Percentiles rank a stretch among this genome's conserved stretches.
Evolutionary conservation across 73 alveolate genomes (phyloP).

Genomic region (Blepharisma stoltei): DNA sequence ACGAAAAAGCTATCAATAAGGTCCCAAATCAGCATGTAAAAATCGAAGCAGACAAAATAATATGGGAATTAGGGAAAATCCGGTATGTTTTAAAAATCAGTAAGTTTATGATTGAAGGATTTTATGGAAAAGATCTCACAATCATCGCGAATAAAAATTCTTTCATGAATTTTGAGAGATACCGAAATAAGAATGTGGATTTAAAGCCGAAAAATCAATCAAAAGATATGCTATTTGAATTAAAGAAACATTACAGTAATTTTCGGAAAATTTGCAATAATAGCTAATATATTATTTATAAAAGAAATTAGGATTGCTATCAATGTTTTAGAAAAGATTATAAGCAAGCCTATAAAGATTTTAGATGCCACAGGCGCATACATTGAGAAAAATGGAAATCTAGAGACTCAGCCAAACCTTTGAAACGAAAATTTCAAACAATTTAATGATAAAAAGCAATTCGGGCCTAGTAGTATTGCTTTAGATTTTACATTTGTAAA

Average conservation of each 20-base stretch:
- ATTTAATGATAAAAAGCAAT: neutral
- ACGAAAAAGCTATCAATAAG: neutral
- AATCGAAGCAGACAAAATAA: neutral
- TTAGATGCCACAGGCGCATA: no score
- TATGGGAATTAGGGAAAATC: neutral
- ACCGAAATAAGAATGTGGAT: neutral
- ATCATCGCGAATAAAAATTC: neutral
- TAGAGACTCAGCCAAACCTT: neutral
- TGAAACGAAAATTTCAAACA: neutral
- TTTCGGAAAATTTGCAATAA: no score
- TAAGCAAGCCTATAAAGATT: no score
- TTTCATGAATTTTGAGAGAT: constrained; percentile 13
- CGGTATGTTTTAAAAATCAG: neutral
- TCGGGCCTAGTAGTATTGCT: constrained; percentile 19
- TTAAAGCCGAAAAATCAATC: neutral
- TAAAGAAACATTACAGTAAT: neutral
- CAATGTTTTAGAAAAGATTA: no score
- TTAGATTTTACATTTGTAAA: constrained; percentile 7
- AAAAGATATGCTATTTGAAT: neutral
- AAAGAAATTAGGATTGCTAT: no score
- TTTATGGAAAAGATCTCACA: neutral
- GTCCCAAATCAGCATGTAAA: neutral
- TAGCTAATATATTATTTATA: no score
- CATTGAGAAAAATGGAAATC: no score
- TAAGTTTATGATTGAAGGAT: constrained; percentile 13